Percentiles rank a stretch among this genome's conserved stretches.
Evolutionary conservation across 371 early-diverging fungal genomes (phyloP).

Genomic region (Mucor saturninus): DNA sequence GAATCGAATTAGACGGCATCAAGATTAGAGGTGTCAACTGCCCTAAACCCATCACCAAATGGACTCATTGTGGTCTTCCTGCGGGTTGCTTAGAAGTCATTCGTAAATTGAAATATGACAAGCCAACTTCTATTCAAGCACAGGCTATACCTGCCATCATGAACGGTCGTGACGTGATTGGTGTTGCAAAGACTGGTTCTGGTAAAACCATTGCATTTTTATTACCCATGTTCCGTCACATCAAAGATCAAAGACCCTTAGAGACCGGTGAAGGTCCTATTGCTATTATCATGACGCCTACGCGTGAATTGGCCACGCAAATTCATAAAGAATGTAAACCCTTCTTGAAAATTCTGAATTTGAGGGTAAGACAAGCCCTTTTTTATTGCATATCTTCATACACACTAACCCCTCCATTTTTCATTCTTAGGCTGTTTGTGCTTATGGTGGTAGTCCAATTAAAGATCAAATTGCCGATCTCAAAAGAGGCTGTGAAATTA

Average conservation of each 20-base stretch:
- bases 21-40: slow-evolving; percentile 88
- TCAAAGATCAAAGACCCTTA: slow-evolving; percentile 92
- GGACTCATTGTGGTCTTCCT: slow-evolving; percentile 95
- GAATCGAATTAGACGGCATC: slow-evolving; percentile 91
- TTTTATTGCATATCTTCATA: not conserved
- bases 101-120: slow-evolving; percentile 80
- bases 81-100: slow-evolving; percentile 77
- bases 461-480: slow-evolving; percentile 98
- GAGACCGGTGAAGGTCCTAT: slow-evolving; percentile 91
- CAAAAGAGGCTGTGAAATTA: slow-evolving; percentile 97
- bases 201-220: slow-evolving; percentile 98
- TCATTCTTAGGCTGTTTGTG: slow-evolving; percentile 78
- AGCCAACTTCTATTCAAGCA: slow-evolving; percentile 95
- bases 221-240: slow-evolving; percentile 96
- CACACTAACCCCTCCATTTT: not conserved
- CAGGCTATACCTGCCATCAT: slow-evolving; percentile 98
- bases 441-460: slow-evolving; percentile 98
- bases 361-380: slow-evolving; percentile 44
- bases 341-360: slow-evolving; percentile 81
- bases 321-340: slow-evolving; percentile 93
- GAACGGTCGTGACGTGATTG: slow-evolving; percentile 97
- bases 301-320: slow-evolving; percentile 98
- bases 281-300: slow-evolving; percentile 98
- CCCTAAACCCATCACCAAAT: slow-evolving; percentile 93
- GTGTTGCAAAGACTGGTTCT: slow-evolving; percentile 99